Evolutionary conservation across 176 grass and related monocot genomes (phyloP).

Genomic region (Lolium rigidum): DNA sequence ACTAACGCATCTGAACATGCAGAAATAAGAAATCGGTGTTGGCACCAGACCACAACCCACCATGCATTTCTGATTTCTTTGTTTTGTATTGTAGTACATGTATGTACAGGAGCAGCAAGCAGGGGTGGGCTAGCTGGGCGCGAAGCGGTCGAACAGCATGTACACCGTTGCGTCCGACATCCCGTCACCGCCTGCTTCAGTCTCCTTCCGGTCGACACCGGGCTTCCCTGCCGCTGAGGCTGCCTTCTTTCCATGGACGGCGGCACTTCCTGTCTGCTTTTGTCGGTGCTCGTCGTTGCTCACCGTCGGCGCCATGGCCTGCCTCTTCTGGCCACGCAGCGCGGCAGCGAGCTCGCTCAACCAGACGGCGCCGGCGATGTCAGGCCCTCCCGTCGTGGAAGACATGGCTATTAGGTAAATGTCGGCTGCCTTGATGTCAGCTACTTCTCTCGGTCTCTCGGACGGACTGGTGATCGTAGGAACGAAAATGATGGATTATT

Average conservation of each 20-base stretch:
- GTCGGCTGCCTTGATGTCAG: not conserved
- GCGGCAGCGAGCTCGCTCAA: constrained; percentile 33
- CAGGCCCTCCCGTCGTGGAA: not conserved
- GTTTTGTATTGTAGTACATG: no score
- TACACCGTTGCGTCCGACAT: constrained; percentile 67
- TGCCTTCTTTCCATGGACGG: not conserved
- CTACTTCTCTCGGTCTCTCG: not conserved
- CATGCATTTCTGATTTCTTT: no score
- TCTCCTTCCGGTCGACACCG: not conserved
- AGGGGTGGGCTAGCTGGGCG: constrained; percentile 4
- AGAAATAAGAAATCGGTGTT: no score
- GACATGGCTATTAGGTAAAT: not conserved
- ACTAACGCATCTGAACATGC: no score
- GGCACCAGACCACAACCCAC: no score
- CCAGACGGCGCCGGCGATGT: constrained; percentile 23
- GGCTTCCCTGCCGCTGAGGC: not conserved
- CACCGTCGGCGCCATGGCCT: not conserved
- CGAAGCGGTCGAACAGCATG: constrained; percentile 69
- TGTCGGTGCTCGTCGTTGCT: not conserved
- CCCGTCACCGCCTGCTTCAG: constrained; percentile 10
- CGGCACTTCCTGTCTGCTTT: not conserved
- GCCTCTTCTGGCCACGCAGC: constrained; percentile 35
- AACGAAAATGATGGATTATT: not conserved
- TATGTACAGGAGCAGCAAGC: not conserved
- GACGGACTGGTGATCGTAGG: not conserved